phyloP scores from a whole-genome alignment of 805 yeast species.

The Wickerhamomyces sydowiorum region DNA sequence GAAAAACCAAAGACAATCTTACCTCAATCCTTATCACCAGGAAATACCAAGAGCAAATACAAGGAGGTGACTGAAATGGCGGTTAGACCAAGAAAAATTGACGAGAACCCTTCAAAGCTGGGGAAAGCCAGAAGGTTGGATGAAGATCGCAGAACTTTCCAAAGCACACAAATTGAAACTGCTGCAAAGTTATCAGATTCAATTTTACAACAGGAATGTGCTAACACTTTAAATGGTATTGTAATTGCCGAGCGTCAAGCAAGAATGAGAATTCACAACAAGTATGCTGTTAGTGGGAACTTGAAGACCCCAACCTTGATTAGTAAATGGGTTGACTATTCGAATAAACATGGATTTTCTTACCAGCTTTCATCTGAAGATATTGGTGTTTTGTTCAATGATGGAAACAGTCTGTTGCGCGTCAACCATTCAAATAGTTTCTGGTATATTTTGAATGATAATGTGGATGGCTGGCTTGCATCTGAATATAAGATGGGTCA shows the following conservation, averaged over 20 bases:
- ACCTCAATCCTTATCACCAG: constrained; percentile 90
- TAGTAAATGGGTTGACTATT: constrained; percentile 97
- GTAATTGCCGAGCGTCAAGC: constrained; percentile 39
- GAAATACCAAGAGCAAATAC: constrained; percentile 83
- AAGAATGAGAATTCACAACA: constrained; percentile 26
- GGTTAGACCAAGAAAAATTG: constrained; percentile 18
- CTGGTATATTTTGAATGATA: constrained; percentile 52
- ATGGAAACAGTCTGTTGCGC: constrained; percentile 75
- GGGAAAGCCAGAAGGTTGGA: constrained; percentile 34
- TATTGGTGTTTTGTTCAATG: constrained; percentile 86
- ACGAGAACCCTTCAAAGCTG: constrained; percentile 30
- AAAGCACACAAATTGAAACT: constrained; percentile 10
- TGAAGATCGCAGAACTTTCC: constrained; percentile 20
- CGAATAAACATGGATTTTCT: constrained; percentile 92
- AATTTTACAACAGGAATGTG: constrained; percentile 38
- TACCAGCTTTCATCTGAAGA: constrained; percentile 87
- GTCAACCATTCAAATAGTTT: constrained; percentile 57
- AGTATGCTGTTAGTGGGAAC: constrained; percentile 3
- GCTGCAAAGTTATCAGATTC: constrained; percentile 20
- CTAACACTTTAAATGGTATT: constrained; percentile 39
- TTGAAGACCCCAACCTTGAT: constrained; percentile 58
- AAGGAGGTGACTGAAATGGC: constrained; percentile 43
- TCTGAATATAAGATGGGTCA: constrained; percentile 37
- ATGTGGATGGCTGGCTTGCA: constrained; percentile 47
- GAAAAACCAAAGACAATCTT: constrained; percentile 64